Conservation (phyloP, 176 grass and related monocot species). For the Cenchrus purpureus region DNA sequence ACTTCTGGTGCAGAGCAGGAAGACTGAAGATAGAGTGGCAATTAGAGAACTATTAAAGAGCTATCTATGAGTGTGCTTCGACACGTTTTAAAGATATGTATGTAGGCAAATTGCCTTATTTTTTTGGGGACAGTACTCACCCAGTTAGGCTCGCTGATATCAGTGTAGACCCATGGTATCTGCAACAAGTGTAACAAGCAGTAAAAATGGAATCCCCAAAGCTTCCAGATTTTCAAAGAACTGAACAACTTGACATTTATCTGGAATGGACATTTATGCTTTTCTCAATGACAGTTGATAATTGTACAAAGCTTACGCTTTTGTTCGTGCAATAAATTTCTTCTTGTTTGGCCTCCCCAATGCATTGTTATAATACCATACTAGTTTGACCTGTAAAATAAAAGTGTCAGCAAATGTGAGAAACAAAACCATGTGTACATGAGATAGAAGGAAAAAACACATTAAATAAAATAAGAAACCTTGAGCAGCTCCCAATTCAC, state of each 20-base stretch:
- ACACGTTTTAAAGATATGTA: constrained; percentile 37
- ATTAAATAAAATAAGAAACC: constrained; percentile 20
- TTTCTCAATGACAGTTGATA: constrained; percentile 18
- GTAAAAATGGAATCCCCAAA: constrained; percentile 25
- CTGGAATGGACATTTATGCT: constrained; percentile 11
- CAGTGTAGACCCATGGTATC: constrained; percentile 96
- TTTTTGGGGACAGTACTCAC: constrained; percentile 45
- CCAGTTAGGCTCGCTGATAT: constrained; percentile 91
- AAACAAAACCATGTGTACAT: neutral
- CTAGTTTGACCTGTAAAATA: constrained; percentile 85
- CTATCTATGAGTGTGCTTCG: neutral
- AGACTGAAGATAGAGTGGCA: constrained; percentile 64
- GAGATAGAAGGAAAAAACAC: neutral
- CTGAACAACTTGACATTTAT: neutral
- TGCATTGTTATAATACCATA: constrained; percentile 99
- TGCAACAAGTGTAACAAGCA: constrained; percentile 48
- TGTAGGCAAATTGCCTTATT: constrained; percentile 5
- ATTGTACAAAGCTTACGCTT: constrained; percentile 60
- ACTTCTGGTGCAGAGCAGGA: constrained; percentile 94
- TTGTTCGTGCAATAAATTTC: constrained; percentile 95
- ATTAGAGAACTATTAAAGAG: constrained; percentile 11
- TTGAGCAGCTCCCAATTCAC: neutral
- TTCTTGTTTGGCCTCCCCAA: constrained; percentile 95
- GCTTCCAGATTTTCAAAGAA: neutral
- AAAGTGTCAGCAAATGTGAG: neutral